Base-by-base conservation (phyloP, 1,284 basidiomycete species). In the Caloboletus firmus region DNA sequence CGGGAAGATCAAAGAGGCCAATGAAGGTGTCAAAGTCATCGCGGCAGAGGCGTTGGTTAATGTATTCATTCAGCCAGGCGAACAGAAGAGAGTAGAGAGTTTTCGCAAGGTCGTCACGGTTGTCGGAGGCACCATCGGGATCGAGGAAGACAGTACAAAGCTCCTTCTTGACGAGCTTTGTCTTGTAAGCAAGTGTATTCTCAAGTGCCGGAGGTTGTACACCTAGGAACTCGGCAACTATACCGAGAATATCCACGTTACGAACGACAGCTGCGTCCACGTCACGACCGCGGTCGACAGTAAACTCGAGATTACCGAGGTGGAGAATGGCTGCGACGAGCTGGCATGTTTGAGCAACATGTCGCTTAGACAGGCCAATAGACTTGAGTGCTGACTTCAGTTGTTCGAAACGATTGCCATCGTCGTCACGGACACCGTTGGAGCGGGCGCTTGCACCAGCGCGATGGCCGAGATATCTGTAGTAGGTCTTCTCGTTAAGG, bases 91-190 rank as follows among this genome's bases (percentile, higher is more conserved):
- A n/a, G n/a, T n/a, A n/a, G n/a, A n/a, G n/a, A n/a, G n/a, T n/a
- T n/a, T n/a, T n/a, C n/a, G n/a, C n/a, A 36, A 98, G 86, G 67
- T 96, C 93, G 67, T 98, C 96, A 51, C 95, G 81, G 65, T 98
- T 96, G 64, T 89, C 85, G 0, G 92, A 89, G 2, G 96, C 94
- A 47, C 90, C 92, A 65, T 98, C 95, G 0, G 92, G 86, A 67
- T 98, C 94, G n/a, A n/a, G n/a, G n/a, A n/a, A n/a, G 28, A 98
- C 88, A 0, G 95, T 98, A 73, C 94, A 98, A 17, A 97, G 79
- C 73, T 98, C 95, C 74, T 91, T 95, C 68, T 93, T 90, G 65
- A 98, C 86, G 54, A 98, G 76, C 70, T 92, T 90, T 7, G 94
- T 95, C 75, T 90, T 93, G 82, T 95, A 95, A 0, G 93, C 92